Evolutionary conservation across 805 yeast genomes (phyloP).

Genomic region (Yamadazyma paraphyllophila): DNA sequence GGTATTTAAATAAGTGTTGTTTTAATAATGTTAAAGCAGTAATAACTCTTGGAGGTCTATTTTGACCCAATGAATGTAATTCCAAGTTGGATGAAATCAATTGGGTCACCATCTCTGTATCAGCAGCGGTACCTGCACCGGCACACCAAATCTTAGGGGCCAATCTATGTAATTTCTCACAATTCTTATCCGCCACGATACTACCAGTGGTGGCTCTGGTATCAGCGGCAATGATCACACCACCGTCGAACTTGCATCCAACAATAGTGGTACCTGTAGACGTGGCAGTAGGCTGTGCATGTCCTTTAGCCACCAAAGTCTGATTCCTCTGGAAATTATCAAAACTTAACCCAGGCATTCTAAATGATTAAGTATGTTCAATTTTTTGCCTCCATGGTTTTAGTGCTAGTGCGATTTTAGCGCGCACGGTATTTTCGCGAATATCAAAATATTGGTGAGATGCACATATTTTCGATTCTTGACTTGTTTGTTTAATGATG

Average conservation of each 20-base stretch:
- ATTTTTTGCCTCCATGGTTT: constrained; percentile 7
- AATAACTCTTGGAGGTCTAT: constrained; percentile 88
- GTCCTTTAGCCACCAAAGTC: constrained; percentile 68
- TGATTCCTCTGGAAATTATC: constrained; percentile 92
- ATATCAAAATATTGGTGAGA: not conserved
- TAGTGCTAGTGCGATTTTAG: not conserved
- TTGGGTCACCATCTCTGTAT: constrained; percentile 96
- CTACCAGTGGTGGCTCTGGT: constrained; percentile 97
- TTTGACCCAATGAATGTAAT: constrained; percentile 79
- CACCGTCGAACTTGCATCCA: constrained; percentile 88
- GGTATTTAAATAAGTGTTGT: constrained; percentile 94
- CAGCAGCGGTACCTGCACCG: constrained; percentile 99
- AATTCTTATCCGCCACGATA: constrained; percentile 96
- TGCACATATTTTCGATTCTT: constrained; percentile 4
- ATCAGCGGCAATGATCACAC: constrained; percentile 98
- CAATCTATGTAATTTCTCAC: constrained; percentile 89
- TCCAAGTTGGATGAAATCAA: constrained; percentile 88
- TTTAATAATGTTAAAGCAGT: constrained; percentile 90
- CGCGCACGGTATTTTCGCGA: too few species aligned
- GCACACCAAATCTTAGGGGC: constrained; percentile 98
- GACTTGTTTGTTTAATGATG: not conserved
- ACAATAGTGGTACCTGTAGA: constrained; percentile 99
- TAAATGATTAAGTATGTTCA: not conserved
- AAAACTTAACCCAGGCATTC: constrained; percentile 90
- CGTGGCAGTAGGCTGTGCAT: constrained; percentile 80